Evolutionary conservation across 495 filamentous ascomycete species (phyloP), one percentile per base, ranked within the genome.

Genomic region (Talaromyces thailandensis): DNA sequence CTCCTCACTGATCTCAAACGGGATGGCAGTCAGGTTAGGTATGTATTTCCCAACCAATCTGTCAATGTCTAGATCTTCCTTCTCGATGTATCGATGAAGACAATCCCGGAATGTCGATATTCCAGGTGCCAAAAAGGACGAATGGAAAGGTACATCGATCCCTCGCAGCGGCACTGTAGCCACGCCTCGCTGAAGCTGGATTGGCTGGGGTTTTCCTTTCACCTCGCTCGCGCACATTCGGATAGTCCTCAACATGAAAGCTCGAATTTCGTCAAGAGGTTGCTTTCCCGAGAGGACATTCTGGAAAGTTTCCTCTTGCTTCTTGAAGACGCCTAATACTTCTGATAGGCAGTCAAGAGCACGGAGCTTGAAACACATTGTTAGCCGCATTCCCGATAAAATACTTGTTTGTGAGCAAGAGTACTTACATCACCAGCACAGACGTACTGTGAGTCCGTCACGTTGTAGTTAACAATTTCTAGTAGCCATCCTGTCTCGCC

Each of bases 391-490:
- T 32, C 31, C 31, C 8, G 31, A 32, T 8, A 8, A 32, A 32
- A 32, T 32, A 32, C 8, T 32, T 32, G 31, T 32, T 8, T 8
- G 8, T 4, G 8, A 4, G 8, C 4, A 8, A 32, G 31, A 8
- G 31, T 32, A 75, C 71, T 75, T 70, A 76, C 72, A 77, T 98
- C 94, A 74, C 94, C 94, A 68, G 94, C 94, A 68, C 91, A 94
- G 65, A 98, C 94, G 71, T 98, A 98, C 73, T 98, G 94, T 89
- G 90, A 88, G 79, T 98, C 96, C 68, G 91, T 88, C 65, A 98
- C 90, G 76, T 98, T 98, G 82, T 90, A 94, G 76, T 98, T 98
- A 83, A 98, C 94, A 73, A 98, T 96, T 75, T 98, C 94, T 58
- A 98, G 75, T 4, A 98, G 83, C 94, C 94, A 97, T 61, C 85